phyloP scores from a whole-genome alignment of 441 rosid genomes.

The Corymbia calophylla region DNA sequence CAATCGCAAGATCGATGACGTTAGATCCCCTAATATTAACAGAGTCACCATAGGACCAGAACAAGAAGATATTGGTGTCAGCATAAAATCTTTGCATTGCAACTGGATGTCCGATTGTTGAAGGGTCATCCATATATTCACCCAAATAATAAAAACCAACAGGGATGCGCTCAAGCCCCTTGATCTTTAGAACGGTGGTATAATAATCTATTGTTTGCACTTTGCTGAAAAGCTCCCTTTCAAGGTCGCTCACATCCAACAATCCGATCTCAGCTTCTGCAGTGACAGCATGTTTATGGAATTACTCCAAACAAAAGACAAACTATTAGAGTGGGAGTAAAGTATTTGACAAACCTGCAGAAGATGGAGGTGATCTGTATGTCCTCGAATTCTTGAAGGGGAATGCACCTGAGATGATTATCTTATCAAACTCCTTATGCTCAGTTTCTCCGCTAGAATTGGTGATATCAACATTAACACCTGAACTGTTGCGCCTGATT shows the following conservation, averaged over 20 bases:
- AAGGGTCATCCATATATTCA: conserved; percentile 63
- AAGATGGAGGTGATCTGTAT: conserved; percentile 31
- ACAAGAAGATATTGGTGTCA: conserved; percentile 60
- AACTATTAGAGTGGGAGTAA: not conserved
- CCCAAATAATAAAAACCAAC: conserved; percentile 59
- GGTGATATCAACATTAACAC: conserved; percentile 29
- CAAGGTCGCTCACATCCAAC: conserved; percentile 44
- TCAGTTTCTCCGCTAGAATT: conserved; percentile 25
- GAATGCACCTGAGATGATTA: conserved; percentile 53
- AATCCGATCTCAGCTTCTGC: conserved; percentile 39
- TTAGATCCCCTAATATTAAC: conserved; percentile 31
- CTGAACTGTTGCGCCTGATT: conserved; percentile 22
- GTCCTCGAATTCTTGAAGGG: conserved; percentile 41
- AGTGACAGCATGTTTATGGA: conserved; percentile 1
- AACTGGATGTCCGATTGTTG: conserved; percentile 56
- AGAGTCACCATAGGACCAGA: conserved; percentile 66
- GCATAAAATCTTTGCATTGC: conserved; percentile 71
- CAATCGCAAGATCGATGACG: conserved; percentile 38
- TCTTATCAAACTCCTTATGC: conserved; percentile 47
- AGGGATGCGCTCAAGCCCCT: conserved; percentile 52
- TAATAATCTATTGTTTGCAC: conserved; percentile 65
- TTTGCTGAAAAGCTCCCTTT: conserved; percentile 49
- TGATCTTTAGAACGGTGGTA: conserved; percentile 51
- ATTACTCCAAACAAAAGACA: not conserved
- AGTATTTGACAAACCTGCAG: conserved; percentile 28